Percentiles rank a stretch among this genome's conserved stretches.
phyloP scores from a whole-genome alignment of 805 yeast genomes.

The Naumovozyma baii region DNA sequence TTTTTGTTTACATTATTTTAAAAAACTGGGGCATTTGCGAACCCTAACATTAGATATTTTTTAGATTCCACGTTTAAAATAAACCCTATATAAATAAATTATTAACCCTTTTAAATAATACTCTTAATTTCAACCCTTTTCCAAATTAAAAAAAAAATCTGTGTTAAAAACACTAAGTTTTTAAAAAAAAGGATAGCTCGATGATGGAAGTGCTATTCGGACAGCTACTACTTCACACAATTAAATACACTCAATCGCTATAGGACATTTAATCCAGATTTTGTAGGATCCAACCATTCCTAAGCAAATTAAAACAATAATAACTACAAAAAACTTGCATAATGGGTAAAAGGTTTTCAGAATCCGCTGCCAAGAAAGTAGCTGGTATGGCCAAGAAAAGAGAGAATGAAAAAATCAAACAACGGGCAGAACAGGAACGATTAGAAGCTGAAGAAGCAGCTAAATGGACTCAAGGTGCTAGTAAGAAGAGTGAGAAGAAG shows the following conservation, averaged over 20 bases:
- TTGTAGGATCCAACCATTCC: no score
- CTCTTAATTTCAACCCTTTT: no score
- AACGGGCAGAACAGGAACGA: constrained; percentile 15
- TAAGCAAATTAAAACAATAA: neutral
- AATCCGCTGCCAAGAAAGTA: constrained; percentile 29
- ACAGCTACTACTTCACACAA: neutral
- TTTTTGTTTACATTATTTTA: no score
- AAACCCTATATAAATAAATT: no score
- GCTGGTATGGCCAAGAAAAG: constrained; percentile 29
- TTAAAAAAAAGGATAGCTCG: neutral
- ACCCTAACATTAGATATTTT: neutral
- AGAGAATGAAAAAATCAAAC: constrained; percentile 25
- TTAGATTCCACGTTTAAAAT: neutral
- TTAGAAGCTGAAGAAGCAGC: constrained; percentile 27
- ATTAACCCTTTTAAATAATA: no score
- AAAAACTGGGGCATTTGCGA: no score
- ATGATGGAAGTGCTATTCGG: no score
- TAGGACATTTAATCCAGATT: neutral
- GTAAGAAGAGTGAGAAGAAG: constrained; percentile 19
- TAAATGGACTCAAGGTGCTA: constrained; percentile 29
- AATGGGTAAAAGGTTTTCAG: constrained; percentile 32
- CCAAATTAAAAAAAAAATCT: no score
- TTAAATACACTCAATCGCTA: neutral
- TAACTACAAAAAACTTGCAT: neutral
- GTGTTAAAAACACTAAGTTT: no score